Evolutionary conservation across 148 eudicot genomes (phyloP), one percentile per base, ranked within the genome.

Genomic region (Amaranthus palmeri): DNA sequence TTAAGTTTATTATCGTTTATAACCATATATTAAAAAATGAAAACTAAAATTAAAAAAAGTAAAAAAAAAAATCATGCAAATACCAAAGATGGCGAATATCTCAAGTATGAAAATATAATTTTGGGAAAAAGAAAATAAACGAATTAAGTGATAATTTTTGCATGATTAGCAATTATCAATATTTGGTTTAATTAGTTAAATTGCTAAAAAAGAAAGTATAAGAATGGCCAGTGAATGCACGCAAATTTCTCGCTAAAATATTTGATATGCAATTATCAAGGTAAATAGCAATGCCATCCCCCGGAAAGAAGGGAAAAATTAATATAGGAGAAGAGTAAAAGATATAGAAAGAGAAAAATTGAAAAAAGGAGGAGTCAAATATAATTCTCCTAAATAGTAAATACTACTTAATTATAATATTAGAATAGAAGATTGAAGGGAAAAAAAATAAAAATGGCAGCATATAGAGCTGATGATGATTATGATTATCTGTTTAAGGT

Each of bases 401-500:
- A 15, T 60, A 10, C 10, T 44, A 6, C 9, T 48, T 45, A 4
- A 40, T 4, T 12, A 62, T 41, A 10, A 43, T 9, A 61, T 36
- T 4, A 59, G 40, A 5, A 17, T 15, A 3, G 25, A 17, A 5
- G 4, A 59, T 2, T 55, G 58, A 42, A 48, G 55, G 15, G 47
- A 25, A 25, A 48, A 4, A 18, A 17, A 52, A 15, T 36, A 46
- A 49, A 18, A 54, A 81, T 81, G 84, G 84, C 79, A 14, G 73
- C 75, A 48, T 81, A 69, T 42, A 73, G 78, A 63, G 84, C 76
- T 54, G 84, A 81, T 61, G 84, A 81, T 15, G 84, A 81, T 74
- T 81, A 81, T 7, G 84, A 81, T 81, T 81, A 81, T 66, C 45
- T 81, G 40, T 81, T 81, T 75, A 81, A 81, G 52, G 84, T 81